These are phyloP conservation scores for Moesziomyces antarcticus DNA, from an alignment of 1,284 basidiomycete species.

Conservation along the genomic window DNA sequence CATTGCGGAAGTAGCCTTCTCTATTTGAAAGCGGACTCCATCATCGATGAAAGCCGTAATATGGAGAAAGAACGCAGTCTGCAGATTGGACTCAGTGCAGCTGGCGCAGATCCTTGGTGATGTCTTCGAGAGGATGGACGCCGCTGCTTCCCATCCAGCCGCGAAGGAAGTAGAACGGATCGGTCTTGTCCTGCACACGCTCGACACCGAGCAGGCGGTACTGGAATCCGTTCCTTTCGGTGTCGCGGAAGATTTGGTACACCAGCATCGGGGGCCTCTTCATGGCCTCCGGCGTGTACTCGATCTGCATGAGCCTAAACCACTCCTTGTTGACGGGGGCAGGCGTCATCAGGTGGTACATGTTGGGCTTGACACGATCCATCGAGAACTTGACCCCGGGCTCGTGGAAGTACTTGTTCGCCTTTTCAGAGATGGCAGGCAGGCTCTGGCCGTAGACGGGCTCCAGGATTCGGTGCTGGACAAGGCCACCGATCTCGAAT, in stretches of 20 bases:
- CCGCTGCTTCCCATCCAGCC: slow-evolving; percentile 4
- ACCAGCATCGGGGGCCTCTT: slow-evolving; percentile 10
- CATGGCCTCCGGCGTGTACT: background rate
- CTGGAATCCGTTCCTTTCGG: background rate
- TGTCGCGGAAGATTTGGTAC: background rate
- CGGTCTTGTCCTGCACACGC: background rate
- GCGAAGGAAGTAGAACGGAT: slow-evolving; percentile 5
- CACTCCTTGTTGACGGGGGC: slow-evolving; percentile 4
- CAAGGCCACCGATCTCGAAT: background rate
- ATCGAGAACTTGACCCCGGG: background rate
- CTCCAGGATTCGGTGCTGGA: background rate
- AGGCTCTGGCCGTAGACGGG: background rate
- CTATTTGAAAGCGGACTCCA: too few species aligned
- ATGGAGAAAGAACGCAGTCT: too few species aligned
- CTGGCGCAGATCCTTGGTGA: background rate
- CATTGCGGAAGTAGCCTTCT: too few species aligned
- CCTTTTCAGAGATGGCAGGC: background rate
- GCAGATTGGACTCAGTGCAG: background rate
- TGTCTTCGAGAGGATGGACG: background rate
- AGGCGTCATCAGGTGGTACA: slow-evolving; percentile 9
- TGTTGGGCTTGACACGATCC: background rate
- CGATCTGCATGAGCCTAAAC: background rate
- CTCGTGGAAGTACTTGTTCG: background rate
- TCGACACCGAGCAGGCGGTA: slow-evolving; percentile 2
- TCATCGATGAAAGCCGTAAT: too few species aligned